These are phyloP conservation scores for Blastobotrys petasosporus DNA, from an alignment of 1,139 yeast species.

Conservation along the genomic window DNA sequence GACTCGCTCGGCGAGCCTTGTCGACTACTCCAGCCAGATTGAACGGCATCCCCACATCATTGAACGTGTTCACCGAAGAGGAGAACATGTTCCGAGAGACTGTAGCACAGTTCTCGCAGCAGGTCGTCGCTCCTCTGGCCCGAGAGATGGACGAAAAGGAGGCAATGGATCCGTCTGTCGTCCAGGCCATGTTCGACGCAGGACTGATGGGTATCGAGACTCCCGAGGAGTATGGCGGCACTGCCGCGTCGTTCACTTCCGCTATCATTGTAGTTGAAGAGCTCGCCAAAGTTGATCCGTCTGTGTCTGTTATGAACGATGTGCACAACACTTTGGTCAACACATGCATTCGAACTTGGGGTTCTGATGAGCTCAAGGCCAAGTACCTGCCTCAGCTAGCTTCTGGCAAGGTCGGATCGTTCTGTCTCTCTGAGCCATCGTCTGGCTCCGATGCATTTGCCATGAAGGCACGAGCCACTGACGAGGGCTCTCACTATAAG, in stretches of 20 bases:
- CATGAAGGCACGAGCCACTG: constrained; percentile 35
- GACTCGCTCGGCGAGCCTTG: constrained; percentile 2
- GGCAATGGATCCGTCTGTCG: constrained; percentile 35
- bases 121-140: constrained; percentile 38
- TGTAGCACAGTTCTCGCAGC: constrained; percentile 37
- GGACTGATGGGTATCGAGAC: constrained; percentile 44
- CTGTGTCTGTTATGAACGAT: constrained; percentile 40
- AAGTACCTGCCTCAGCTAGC: constrained; percentile 39
- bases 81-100: constrained; percentile 39
- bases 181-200: constrained; percentile 37
- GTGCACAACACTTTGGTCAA: constrained; percentile 43
- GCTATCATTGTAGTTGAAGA: constrained; percentile 43
- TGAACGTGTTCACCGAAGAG: constrained; percentile 35
- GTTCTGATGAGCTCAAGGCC: constrained; percentile 34
- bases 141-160: constrained; percentile 42
- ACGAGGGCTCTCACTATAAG: constrained; percentile 35
- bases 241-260: constrained; percentile 42
- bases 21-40: constrained; percentile 3
- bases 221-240: constrained; percentile 42
- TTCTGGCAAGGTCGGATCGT: constrained; percentile 36
- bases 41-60: constrained; percentile 13
- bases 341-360: constrained; percentile 38
- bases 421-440: constrained; percentile 39
- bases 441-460: constrained; percentile 45
- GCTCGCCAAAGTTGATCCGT: constrained; percentile 41